Evolutionary conservation across 176 grass and related monocot genomes (phyloP).

Genomic region (Zea luxurians): DNA sequence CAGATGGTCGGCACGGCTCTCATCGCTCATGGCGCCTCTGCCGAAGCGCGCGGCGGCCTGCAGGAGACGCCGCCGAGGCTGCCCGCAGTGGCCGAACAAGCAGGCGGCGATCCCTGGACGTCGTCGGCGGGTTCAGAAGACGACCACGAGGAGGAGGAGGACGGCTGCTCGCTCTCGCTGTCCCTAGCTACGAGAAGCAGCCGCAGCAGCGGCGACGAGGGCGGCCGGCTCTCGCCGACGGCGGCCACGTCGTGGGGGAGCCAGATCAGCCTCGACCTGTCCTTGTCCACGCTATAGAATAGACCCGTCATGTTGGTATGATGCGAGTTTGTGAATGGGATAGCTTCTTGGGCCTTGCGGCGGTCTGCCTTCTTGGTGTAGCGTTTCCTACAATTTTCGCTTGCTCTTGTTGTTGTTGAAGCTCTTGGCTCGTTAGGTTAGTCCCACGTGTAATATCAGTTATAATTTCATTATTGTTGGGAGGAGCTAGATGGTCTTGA

Average conservation of each 20-base stretch:
- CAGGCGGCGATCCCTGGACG: background rate
- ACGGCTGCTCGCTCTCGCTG: conserved; percentile 18
- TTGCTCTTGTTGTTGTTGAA: no score
- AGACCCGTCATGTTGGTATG: background rate
- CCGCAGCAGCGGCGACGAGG: conserved; percentile 6
- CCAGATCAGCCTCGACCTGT: conserved; percentile 52
- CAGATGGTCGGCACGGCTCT: conserved; percentile 10
- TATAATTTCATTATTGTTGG: no score
- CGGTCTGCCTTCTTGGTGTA: no score
- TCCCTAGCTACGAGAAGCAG: conserved; percentile 17
- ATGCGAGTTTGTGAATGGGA: background rate
- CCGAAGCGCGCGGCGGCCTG: no score
- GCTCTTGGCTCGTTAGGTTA: no score
- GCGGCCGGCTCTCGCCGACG: conserved; percentile 26
- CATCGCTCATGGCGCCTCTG: no score
- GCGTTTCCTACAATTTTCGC: no score
- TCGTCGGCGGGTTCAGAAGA: background rate
- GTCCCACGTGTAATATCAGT: no score
- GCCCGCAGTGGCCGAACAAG: background rate
- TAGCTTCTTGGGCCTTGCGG: no score
- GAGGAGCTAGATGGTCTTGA: no score
- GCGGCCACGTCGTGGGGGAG: conserved; percentile 20
- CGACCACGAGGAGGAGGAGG: background rate
- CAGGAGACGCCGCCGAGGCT: background rate
- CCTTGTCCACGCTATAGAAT: conserved; percentile 20